These are phyloP conservation scores for Lindgomyces ingoldianus DNA, from an alignment of 495 filamentous ascomycete species.

Conservation along the genomic window DNA sequence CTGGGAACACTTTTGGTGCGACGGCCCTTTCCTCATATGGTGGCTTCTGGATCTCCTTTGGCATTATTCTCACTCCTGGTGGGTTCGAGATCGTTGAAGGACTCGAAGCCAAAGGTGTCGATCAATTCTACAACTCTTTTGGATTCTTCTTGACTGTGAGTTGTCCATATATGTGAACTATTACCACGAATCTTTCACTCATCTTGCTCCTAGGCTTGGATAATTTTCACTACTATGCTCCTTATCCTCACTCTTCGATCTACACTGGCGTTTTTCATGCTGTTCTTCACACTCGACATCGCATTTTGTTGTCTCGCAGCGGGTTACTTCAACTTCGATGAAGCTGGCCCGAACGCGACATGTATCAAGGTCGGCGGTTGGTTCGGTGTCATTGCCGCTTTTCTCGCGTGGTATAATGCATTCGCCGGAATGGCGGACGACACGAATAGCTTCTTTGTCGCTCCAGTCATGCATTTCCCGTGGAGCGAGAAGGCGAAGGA, in stretches of 20 bases:
- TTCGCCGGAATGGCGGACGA: slow-evolving; percentile 88
- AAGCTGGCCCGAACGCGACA: slow-evolving; percentile 48
- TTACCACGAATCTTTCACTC: background rate
- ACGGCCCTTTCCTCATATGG: slow-evolving; percentile 95
- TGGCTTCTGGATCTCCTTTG: slow-evolving; percentile 95
- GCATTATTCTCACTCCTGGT: slow-evolving; percentile 62
- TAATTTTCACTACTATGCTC: slow-evolving; percentile 93
- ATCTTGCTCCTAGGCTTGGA: slow-evolving; percentile 63
- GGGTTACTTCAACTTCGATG: slow-evolving; percentile 60
- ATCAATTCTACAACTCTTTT: slow-evolving; percentile 65
- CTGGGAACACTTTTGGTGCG: slow-evolving; percentile 94
- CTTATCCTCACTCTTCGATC: slow-evolving; percentile 87
- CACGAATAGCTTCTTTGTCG: slow-evolving; percentile 86
- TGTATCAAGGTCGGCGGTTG: slow-evolving; percentile 78
- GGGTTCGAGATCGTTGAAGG: slow-evolving; percentile 13
- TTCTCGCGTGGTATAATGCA: slow-evolving; percentile 95
- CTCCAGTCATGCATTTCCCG: slow-evolving; percentile 93
- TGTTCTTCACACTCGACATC: slow-evolving; percentile 91
- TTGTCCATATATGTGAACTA: background rate
- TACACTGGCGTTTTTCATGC: slow-evolving; percentile 90
- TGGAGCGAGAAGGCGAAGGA: slow-evolving; percentile 86
- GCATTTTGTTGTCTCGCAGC: slow-evolving; percentile 86
- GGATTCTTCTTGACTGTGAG: slow-evolving; percentile 72
- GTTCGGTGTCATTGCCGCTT: slow-evolving; percentile 85
- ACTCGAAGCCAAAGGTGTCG: slow-evolving; percentile 48